Percentiles rank a stretch among this genome's conserved stretches.
Evolutionary conservation across 805 yeast species (phyloP).

Genomic region (Lipomyces spencermartinsiae): DNA sequence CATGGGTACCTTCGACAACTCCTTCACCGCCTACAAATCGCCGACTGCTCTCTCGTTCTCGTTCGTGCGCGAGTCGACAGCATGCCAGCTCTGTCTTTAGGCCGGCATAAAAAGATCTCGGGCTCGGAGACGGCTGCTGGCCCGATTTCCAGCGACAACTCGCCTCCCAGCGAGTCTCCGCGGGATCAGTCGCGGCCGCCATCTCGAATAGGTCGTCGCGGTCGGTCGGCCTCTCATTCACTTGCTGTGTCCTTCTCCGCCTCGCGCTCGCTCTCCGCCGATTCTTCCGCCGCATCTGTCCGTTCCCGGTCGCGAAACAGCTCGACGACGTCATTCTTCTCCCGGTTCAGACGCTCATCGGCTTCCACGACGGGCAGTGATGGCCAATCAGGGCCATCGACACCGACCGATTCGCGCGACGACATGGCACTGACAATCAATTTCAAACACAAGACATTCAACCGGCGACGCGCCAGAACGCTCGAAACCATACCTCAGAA

Average conservation of each 20-base stretch:
- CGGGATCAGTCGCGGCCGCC: conserved; percentile 21
- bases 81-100: conserved; percentile 18
- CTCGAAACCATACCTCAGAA: conserved; percentile 37
- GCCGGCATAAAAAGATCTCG: conserved; percentile 16
- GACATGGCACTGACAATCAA: conserved; percentile 19
- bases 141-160: background rate
- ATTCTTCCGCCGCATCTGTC: conserved; percentile 20
- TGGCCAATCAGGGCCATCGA: conserved; percentile 1
- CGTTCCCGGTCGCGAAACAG: conserved; percentile 15
- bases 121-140: conserved; percentile 12
- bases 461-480: conserved; percentile 36
- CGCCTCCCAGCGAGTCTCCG: background rate
- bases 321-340: conserved; percentile 27
- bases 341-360: conserved; percentile 33
- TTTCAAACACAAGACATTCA: conserved; percentile 14
- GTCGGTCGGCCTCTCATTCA: conserved; percentile 14
- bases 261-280: conserved; percentile 31
- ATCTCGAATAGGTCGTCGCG: conserved; percentile 21
- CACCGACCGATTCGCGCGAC: conserved; percentile 22
- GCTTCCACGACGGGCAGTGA: conserved; percentile 29
- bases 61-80: conserved; percentile 7
- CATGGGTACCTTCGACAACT: background rate
- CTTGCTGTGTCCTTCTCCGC: conserved; percentile 14
- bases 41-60: conserved; percentile 2
- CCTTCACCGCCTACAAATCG: background rate